Conservation (phyloP, 176 grass and related monocot species). For the Phyllostachys edulis region DNA sequence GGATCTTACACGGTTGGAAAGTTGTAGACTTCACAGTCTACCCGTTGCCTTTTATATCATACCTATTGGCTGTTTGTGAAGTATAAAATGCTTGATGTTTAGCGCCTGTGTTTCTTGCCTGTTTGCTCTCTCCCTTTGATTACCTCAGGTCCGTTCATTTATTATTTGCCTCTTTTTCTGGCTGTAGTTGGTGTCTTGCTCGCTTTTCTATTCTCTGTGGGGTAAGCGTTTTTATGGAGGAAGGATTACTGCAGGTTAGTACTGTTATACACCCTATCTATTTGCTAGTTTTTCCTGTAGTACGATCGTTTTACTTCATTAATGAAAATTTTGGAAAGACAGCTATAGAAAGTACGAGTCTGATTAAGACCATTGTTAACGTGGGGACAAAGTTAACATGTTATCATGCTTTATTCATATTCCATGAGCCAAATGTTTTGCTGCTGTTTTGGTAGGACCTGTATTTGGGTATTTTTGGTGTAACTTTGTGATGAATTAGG, state of each 20-base stretch:
- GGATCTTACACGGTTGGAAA: slow-evolving; percentile 13
- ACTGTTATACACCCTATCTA: neutral
- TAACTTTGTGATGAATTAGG: neutral
- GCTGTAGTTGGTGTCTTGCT: slow-evolving; percentile 21
- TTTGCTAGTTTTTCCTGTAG: neutral
- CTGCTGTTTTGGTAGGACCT: neutral
- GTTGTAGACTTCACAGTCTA: neutral
- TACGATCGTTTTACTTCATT: neutral
- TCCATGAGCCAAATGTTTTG: neutral
- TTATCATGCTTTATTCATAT: neutral
- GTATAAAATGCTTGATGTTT: slow-evolving; percentile 21
- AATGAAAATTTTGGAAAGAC: neutral
- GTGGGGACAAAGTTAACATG: neutral
- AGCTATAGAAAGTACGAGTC: neutral
- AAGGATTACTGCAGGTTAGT: slow-evolving; percentile 19
- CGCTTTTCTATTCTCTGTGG: slow-evolving; percentile 11
- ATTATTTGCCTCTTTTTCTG: neutral
- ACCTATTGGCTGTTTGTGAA: neutral
- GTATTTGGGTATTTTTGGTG: neutral
- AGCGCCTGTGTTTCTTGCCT: slow-evolving; percentile 9
- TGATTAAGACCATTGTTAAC: neutral
- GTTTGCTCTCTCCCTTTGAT: neutral
- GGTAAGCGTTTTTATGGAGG: slow-evolving; percentile 27
- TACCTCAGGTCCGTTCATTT: slow-evolving; percentile 13
- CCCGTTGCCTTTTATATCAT: neutral